Evolutionary conservation across 805 yeast genomes (phyloP), one percentile per base, ranked within the genome.

Genomic region (Clavispora phyllophila): DNA sequence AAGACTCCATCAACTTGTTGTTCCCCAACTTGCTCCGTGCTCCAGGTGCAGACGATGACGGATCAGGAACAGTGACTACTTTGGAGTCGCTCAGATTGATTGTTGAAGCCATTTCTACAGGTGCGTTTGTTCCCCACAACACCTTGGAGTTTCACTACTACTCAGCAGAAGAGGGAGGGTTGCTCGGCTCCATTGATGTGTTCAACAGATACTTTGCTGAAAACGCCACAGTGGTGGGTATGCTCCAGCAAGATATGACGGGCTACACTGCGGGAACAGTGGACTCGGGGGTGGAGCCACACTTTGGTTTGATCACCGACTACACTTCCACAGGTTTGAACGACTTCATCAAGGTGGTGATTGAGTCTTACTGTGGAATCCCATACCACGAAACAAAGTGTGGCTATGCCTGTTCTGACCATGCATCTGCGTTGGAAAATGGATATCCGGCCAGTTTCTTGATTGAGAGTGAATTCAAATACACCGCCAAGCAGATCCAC

Each of bases 21-120:
- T 72, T 86, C 43, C 96, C 96, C 9, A 72, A 72, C 35, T 48
- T 80, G 15, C 57, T 84, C 50, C 72, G 79, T 19, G 87, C 96
- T 0, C 96, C 96, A 1, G 98, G 98, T 3, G 97, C 96, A 3
- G 98, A 91, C 59, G 98, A 91, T 58, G 86, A 90, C 61, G 95
- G 96, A 2, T 79, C 90, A 3, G 98, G 97, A 9, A 83, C 90
- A 4, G 81, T 84, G 4, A 83, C 95, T 2, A 75, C 78, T 25
- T 62, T 89, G 42, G 95, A 89, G 60, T 80, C 89, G 1, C 73
- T 89, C 53, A 73, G 93, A 50, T 63, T 85, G 13, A 64, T 87
- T 22, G 61, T 76, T 7, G 68, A 65, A 27, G 60, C 61, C 19
- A 57, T 60, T 40, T 55, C 49, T 15, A 37, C 50, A 4, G 63